Evolutionary conservation across 106 monocot genomes (phyloP), one percentile per base, ranked within the genome.

Genomic region (Ottelia alismoides): DNA sequence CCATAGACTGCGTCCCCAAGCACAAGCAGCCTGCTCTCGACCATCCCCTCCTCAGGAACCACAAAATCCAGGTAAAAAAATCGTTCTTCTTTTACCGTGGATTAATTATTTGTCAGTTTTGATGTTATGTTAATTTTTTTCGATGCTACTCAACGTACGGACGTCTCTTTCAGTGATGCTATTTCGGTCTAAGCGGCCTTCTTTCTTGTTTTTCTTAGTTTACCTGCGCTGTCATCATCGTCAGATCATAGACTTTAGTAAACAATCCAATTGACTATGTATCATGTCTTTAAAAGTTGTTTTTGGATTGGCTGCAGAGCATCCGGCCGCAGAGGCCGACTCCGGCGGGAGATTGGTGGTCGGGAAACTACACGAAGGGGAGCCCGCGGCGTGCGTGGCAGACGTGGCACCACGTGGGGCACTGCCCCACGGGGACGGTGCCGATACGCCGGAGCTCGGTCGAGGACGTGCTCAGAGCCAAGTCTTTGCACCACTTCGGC

Each of bases 21-120:
- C 75, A 76, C 65, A 74, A 62, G 57, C 94, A 96, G 58, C 88
- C 78, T 1, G 84, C 84, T 27, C 62, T 96, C 1, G 84, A 88
- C 24, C 94, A 96, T 52, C 88, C 94, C 7, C 76, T 96, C 16
- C 84, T 96, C 1, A 78, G 62, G 28, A 47, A 76, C 48, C 94
- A 96, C 68, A 76, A 76, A 50, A 76, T 96, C 28, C 94, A 94
- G 78, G 87, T 84, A 23, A 1, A 1, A 1, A 43, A 19, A 46
- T n/a, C n/a, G n/a, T n/a, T n/a, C n/a, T n/a, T n/a, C n/a, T n/a
- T n/a, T n/a, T n/a, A n/a, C n/a, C n/a, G n/a, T n/a, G n/a, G n/a
- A n/a, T n/a, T n/a, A n/a, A n/a, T n/a, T n/a, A n/a, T n/a, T n/a
- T n/a, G n/a, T n/a, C n/a, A n/a, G n/a, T n/a, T n/a, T n/a, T n/a